Conservation (phyloP, 352 stramenopile species). For the Aphanomyces cochlioides region DNA sequence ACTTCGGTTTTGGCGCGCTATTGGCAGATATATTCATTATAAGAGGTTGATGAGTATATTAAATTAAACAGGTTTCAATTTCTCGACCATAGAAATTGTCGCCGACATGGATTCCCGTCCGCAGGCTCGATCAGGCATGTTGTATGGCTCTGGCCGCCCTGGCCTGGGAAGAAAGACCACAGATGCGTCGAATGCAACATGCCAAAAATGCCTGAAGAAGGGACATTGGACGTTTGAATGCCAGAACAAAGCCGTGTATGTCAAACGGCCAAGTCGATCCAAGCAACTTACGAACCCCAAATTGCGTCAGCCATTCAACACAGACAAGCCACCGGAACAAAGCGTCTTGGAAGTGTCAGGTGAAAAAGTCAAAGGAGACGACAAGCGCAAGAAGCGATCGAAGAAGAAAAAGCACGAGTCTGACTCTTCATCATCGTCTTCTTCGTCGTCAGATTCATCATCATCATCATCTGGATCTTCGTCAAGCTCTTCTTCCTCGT, state of each 20-base stretch:
- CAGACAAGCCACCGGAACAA: conserved; percentile 63
- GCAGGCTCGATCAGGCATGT: conserved; percentile 5
- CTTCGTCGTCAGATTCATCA: conserved; percentile 6
- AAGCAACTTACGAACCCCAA: conserved; percentile 78
- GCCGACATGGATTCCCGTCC: neutral
- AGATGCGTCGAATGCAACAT: conserved; percentile 42
- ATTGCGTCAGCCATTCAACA: conserved; percentile 75
- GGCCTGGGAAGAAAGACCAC: conserved; percentile 8
- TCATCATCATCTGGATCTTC: conserved; percentile 7
- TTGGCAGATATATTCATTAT: too few species aligned
- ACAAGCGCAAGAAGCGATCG: conserved; percentile 35
- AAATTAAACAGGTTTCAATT: conserved; percentile 6
- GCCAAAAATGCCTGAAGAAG: conserved; percentile 74
- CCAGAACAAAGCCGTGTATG: conserved; percentile 80
- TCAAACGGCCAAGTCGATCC: conserved; percentile 68
- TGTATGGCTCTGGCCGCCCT: conserved; percentile 6
- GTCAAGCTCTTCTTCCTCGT: conserved; percentile 25
- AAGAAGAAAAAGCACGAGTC: conserved; percentile 35
- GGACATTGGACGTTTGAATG: conserved; percentile 87
- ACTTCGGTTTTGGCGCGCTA: too few species aligned
- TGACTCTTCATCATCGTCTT: conserved; percentile 31
- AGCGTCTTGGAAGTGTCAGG: conserved; percentile 28
- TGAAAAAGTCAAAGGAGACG: conserved; percentile 29
- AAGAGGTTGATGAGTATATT: too few species aligned
- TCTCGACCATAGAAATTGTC: conserved; percentile 12